A percentile compares a stretch with the other conserved stretches of the same genome.
Conservation (phyloP, 2,329 filamentous ascomycete genomes). For the Emmonsia crescens region DNA sequence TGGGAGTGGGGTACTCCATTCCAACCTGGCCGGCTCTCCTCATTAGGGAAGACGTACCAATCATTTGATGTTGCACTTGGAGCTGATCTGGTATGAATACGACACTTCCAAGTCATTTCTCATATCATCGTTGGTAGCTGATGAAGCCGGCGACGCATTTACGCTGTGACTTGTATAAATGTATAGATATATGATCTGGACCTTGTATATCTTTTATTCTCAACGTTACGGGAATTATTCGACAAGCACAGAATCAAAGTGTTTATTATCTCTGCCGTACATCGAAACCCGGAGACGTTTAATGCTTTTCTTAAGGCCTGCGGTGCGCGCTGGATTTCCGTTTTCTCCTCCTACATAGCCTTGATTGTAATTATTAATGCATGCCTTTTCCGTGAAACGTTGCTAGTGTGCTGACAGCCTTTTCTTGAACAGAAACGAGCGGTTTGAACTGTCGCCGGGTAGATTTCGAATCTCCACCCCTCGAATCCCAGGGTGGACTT, state of each 20-base stretch:
- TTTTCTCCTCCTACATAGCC: slow-evolving; percentile 10
- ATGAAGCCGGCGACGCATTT: slow-evolving; percentile 2
- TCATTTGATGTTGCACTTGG: slow-evolving; percentile 32
- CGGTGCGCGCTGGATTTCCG: slow-evolving; percentile 33
- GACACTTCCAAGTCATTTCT: neutral
- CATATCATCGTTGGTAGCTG: neutral
- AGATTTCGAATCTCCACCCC: slow-evolving; percentile 32
- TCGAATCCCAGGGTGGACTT: slow-evolving; percentile 36
- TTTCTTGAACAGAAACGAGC: slow-evolving; percentile 19
- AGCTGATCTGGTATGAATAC: slow-evolving; percentile 29
- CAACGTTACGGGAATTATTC: slow-evolving; percentile 47
- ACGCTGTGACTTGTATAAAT: slow-evolving; percentile 3
- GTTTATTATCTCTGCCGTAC: slow-evolving; percentile 50
- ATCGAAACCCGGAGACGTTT: slow-evolving; percentile 54
- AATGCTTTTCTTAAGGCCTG: slow-evolving; percentile 47
- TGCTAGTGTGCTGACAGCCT: slow-evolving; percentile 5
- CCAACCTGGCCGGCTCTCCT: slow-evolving; percentile 3
- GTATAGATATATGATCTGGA: slow-evolving; percentile 50
- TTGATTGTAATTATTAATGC: neutral
- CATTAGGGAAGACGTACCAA: slow-evolving; percentile 1
- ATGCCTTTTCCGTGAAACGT: neutral
- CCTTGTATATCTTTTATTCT: slow-evolving; percentile 46
- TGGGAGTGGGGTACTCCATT: slow-evolving; percentile 35
- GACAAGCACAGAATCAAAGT: slow-evolving; percentile 40
- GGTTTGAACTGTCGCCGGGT: slow-evolving; percentile 30